Percentiles rank a stretch among this genome's conserved stretches.
phyloP scores from a whole-genome alignment of 1,284 basidiomycete genomes.

The Trametes pubescens region DNA sequence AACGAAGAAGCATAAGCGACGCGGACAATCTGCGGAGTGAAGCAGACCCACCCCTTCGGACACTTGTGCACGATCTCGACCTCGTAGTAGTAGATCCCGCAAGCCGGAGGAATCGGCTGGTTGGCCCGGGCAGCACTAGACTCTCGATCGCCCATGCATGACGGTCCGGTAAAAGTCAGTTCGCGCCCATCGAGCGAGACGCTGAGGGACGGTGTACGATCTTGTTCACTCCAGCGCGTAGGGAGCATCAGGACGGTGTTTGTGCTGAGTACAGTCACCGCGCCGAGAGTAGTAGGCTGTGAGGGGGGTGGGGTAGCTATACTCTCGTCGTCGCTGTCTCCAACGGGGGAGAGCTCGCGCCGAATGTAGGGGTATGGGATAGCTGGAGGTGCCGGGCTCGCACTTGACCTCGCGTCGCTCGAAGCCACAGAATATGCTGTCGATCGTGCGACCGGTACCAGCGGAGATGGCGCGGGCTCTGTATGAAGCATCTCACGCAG shows the following conservation, averaged over 20 bases:
- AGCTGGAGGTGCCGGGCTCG: slow-evolving; percentile 32
- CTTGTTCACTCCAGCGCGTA: slow-evolving; percentile 79
- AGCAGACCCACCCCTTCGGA: slow-evolving; percentile 69
- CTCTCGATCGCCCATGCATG: slow-evolving; percentile 74
- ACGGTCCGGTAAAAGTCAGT: slow-evolving; percentile 68
- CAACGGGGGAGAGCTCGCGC: slow-evolving; percentile 42
- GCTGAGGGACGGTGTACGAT: slow-evolving; percentile 63
- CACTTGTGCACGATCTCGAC: slow-evolving; percentile 82
- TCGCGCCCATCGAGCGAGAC: slow-evolving; percentile 77
- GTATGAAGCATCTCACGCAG: slow-evolving; percentile 73
- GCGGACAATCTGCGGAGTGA: slow-evolving; percentile 24
- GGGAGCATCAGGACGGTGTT: slow-evolving; percentile 68
- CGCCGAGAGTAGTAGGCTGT: slow-evolving; percentile 36
- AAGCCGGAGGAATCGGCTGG: slow-evolving; percentile 78
- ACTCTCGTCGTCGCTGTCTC: slow-evolving; percentile 73
- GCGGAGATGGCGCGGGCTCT: slow-evolving; percentile 55
- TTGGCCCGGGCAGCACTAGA: slow-evolving; percentile 83
- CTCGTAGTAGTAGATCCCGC: slow-evolving; percentile 93
- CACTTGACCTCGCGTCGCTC: slow-evolving; percentile 21
- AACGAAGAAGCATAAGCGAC: slow-evolving; percentile 13
- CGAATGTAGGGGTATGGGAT: slow-evolving; percentile 42
- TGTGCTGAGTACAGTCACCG: slow-evolving; percentile 38
- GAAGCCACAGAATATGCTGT: slow-evolving; percentile 13
- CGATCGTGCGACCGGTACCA: slow-evolving; percentile 39
- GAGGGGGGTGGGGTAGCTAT: slow-evolving; percentile 51